Evolutionary conservation across 2,329 filamentous ascomycete species (phyloP).

Genomic region (Xylariaceae sp.): DNA sequence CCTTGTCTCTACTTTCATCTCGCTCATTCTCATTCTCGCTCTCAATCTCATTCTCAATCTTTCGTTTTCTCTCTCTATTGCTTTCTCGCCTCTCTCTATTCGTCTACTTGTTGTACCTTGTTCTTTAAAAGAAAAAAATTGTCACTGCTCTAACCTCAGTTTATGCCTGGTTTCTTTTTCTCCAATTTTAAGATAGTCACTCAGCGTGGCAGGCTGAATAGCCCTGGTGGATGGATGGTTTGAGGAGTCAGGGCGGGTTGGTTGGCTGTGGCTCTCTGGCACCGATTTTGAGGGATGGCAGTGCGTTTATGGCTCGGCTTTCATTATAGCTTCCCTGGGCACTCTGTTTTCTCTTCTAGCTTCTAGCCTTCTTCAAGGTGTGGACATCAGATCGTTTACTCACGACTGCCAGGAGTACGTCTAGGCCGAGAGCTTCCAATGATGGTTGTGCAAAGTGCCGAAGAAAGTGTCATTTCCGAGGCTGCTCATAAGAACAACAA

Average conservation of each 20-base stretch:
- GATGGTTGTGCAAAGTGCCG: constrained; percentile 4
- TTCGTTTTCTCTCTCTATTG: constrained; percentile 11
- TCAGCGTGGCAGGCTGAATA: constrained; percentile 18
- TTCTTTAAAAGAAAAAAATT: constrained; percentile 6
- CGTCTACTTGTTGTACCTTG: constrained; percentile 17
- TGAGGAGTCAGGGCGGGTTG: constrained; percentile 23
- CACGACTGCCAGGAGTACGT: neutral
- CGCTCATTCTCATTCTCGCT: constrained; percentile 15
- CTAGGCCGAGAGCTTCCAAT: constrained; percentile 1
- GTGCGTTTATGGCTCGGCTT: constrained; percentile 18
- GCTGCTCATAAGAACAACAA: neutral
- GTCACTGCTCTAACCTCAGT: constrained; percentile 8
- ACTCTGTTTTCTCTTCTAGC: constrained; percentile 10
- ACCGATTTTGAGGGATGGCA: constrained; percentile 19
- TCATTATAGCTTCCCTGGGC: constrained; percentile 15
- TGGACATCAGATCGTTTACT: constrained; percentile 4
- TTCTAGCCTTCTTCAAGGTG: constrained; percentile 2
- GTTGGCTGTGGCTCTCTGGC: constrained; percentile 20
- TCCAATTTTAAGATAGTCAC: constrained; percentile 18
- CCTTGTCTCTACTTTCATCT: constrained; percentile 7
- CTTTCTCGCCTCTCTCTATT: constrained; percentile 15
- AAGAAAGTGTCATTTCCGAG: neutral
- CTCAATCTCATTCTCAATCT: constrained; percentile 11
- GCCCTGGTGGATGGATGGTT: constrained; percentile 17
- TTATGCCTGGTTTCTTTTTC: constrained; percentile 10